phyloP scores from a whole-genome alignment of 2,329 filamentous ascomycete genomes.

The Samsoniella hepiali region DNA sequence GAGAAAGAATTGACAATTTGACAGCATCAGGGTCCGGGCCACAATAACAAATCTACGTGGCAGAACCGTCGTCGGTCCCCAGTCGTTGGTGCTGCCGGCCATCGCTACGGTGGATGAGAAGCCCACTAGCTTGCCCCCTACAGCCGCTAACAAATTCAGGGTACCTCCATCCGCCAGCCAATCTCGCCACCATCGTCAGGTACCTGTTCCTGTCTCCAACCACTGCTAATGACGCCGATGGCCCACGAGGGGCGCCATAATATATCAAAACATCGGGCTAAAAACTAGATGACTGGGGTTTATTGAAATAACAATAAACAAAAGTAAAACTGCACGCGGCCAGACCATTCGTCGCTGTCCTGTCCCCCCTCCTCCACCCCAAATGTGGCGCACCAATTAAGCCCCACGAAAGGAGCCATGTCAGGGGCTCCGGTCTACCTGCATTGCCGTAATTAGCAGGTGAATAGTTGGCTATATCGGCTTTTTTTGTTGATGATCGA shows the following conservation, averaged over 20 bases:
- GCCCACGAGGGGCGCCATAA: too few relatives aligned
- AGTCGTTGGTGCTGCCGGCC: too few relatives aligned
- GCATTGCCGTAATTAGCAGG: constrained; percentile 3
- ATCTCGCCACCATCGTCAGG: neutral
- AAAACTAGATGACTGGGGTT: neutral
- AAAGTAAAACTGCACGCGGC: neutral
- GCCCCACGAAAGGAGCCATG: neutral
- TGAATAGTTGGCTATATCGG: neutral
- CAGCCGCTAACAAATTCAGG: neutral
- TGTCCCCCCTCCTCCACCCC: neutral
- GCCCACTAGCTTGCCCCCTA: neutral
- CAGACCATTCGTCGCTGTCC: neutral
- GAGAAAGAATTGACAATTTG: neutral
- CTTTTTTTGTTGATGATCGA: constrained; percentile 1
- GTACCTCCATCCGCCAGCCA: neutral
- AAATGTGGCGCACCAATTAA: constrained; percentile 7
- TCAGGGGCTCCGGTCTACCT: constrained; percentile 6
- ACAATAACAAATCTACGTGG: neutral
- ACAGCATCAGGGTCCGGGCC: neutral
- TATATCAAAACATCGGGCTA: too few relatives aligned
- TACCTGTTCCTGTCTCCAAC: neutral
- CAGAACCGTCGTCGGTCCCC: too few relatives aligned
- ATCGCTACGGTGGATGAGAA: too few relatives aligned
- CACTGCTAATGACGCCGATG: neutral
- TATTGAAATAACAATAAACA: neutral